Evolutionary conservation across 2,329 filamentous ascomycete genomes (phyloP).

Genomic region (Chaetomium sp.): DNA sequence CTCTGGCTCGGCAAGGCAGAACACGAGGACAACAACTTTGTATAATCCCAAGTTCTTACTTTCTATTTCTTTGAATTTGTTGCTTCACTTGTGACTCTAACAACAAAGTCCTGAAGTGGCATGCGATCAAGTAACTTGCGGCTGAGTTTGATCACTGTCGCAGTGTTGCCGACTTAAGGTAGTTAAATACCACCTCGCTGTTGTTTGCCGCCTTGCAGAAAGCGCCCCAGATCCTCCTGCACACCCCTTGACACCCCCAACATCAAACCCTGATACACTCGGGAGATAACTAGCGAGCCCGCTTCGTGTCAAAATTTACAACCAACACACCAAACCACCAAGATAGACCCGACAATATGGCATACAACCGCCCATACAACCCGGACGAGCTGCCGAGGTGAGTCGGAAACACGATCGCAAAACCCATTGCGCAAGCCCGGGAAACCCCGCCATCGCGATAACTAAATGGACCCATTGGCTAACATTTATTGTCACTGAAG

Average conservation of each 20-base stretch:
- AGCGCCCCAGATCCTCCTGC: not conserved
- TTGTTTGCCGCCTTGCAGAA: not conserved
- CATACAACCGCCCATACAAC: conserved; percentile 89
- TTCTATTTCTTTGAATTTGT: not conserved
- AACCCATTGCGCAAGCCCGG: conserved; percentile 1
- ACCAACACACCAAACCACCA: not conserved
- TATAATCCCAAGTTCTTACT: not conserved
- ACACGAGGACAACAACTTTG: too few species aligned
- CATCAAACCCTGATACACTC: conserved; percentile 15
- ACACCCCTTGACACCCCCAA: not conserved
- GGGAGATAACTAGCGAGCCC: conserved; percentile 5
- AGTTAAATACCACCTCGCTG: conserved; percentile 7
- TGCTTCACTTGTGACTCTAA: too few species aligned
- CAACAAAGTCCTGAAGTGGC: not conserved
- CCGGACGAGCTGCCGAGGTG: conserved; percentile 91
- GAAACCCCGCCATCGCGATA: conserved; percentile 14
- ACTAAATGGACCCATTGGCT: conserved; percentile 15
- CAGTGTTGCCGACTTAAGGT: not conserved
- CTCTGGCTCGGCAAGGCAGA: too few species aligned
- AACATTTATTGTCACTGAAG: conserved; percentile 26
- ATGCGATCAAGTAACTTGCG: conserved; percentile 1
- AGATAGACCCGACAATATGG: conserved; percentile 51
- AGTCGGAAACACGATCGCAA: conserved; percentile 30
- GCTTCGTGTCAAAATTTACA: not conserved
- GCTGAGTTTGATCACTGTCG: conserved; percentile 7